phyloP scores from a whole-genome alignment of 2,329 filamentous ascomycete species.

The Penicillium sp. region DNA sequence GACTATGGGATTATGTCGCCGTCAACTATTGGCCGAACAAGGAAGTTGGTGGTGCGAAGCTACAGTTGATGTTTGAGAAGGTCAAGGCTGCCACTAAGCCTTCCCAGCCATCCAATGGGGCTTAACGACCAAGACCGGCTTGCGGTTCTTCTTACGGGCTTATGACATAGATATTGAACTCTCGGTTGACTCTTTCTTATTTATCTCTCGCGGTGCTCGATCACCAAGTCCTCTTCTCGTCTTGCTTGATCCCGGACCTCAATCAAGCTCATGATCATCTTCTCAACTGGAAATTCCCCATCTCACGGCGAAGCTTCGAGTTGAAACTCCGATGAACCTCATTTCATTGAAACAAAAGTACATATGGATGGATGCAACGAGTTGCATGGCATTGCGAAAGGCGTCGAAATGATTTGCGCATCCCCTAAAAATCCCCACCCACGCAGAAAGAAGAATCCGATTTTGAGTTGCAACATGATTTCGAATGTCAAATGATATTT shows the following conservation, averaged over 20 bases:
- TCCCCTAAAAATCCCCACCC: constrained; percentile 10
- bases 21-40: constrained; percentile 53
- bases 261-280: background rate
- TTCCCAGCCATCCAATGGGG: constrained; percentile 31
- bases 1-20: constrained; percentile 52
- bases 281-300: background rate
- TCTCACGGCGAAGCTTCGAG: background rate
- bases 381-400: constrained; percentile 31
- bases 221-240: background rate
- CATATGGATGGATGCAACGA: constrained; percentile 28
- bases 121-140: constrained; percentile 14
- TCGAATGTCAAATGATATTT: constrained; percentile 28
- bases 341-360: constrained; percentile 20
- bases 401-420: constrained; percentile 26
- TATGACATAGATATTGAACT: constrained; percentile 21
- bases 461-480: constrained; percentile 21
- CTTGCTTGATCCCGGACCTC: background rate
- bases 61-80: constrained; percentile 45
- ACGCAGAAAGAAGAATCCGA: constrained; percentile 18
- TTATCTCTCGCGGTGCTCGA: background rate
- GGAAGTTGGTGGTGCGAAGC: constrained; percentile 41
- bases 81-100: constrained; percentile 37
- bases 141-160: constrained; percentile 11
- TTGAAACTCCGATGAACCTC: background rate
- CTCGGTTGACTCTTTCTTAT: constrained; percentile 9